phyloP scores from a whole-genome alignment of 257 asterid species.

The Nemophila menziesii region DNA sequence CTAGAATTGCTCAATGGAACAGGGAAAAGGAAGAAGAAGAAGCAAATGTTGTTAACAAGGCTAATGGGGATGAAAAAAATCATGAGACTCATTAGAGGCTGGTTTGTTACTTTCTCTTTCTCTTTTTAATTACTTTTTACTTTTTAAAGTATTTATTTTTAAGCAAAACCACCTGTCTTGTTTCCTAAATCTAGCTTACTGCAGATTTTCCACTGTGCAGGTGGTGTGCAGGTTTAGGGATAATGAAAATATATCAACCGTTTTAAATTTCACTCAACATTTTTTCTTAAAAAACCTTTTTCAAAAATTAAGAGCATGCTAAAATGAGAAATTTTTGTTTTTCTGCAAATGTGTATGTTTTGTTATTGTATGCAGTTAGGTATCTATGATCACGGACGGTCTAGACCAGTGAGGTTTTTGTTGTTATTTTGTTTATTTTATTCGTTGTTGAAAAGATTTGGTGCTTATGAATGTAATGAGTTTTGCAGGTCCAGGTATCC shows the following conservation, averaged over 20 bases:
- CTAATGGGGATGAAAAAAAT: slow-evolving; percentile 14
- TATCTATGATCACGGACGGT: slow-evolving; percentile 35
- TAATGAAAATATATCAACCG: slow-evolving; percentile 25
- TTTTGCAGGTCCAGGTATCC: slow-evolving; percentile 97
- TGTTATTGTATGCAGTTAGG: slow-evolving; percentile 65
- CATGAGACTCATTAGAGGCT: slow-evolving; percentile 26
- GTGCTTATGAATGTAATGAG: slow-evolving; percentile 39
- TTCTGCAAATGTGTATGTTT: slow-evolving; percentile 17
- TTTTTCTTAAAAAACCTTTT: not conserved
- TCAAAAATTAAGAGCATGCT: not conserved
- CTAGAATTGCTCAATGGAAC: slow-evolving; percentile 93
- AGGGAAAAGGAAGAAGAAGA: slow-evolving; percentile 75
- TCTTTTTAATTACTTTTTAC: slow-evolving; percentile 2
- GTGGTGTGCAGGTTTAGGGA: slow-evolving; percentile 90
- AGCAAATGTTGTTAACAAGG: slow-evolving; percentile 34
- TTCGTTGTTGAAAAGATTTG: not conserved
- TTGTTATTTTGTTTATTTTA: slow-evolving; percentile 5
- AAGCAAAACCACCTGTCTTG: slow-evolving; percentile 16
- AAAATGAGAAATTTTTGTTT: not conserved
- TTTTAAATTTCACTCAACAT: slow-evolving; percentile 15
- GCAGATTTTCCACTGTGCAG: slow-evolving; percentile 99
- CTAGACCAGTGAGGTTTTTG: slow-evolving; percentile 44
- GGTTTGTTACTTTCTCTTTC: slow-evolving; percentile 43
- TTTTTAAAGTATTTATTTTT: slow-evolving; percentile 3
- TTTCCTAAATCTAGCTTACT: slow-evolving; percentile 41